Evolutionary conservation across 2,329 filamentous ascomycete species (phyloP), one percentile per base, ranked within the genome.

Genomic region (Trichoderma arundinaceum): DNA sequence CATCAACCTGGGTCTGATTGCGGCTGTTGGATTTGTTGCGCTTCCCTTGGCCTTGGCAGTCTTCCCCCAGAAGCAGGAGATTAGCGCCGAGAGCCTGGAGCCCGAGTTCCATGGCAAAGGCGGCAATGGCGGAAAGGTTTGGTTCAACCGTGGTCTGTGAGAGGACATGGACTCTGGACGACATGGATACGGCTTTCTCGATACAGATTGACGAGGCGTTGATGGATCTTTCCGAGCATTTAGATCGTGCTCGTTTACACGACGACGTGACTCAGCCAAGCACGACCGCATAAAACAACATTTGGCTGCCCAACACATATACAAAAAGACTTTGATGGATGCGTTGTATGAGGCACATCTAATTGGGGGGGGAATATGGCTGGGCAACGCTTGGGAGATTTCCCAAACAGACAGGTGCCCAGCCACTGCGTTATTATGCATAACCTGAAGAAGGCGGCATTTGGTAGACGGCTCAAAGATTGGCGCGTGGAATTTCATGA

Each of bases 81-180:
- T 98, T 48, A 86, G 84, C 69, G 93, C 91, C 1, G 84, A 86
- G 35, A 88, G 82, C 58, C 80, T 99, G 65, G 95, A 98, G 83
- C 83, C 90, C 69, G 92, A 97, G 78, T 98, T 99, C 77, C 90
- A 90, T 79, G 90, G 88, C 7, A 86, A 86, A 65, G 94, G 92
- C 38, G 94, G 94, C 0, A 86, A 90, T 69, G 86, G 86, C 63
- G 94, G 92, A 0, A 83, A 92, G 81, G 91, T 99, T n/a, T 92
- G 96, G 76, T 98, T 99, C 79, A 98, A 99, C 78, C 87, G 95
- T 74, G 95, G 95, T 12, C 94, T 99, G 72, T 97, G 81, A 79
- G 13, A n/a, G 17, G 38, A 32, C 17, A 38, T 12, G 17, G 33
- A 54, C 17, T 32, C 13, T 43, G 15, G n/a, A 46, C 12, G n/a